phyloP scores from a whole-genome alignment of 1,284 basidiomycete genomes.

The Cryptococcus sp. region DNA sequence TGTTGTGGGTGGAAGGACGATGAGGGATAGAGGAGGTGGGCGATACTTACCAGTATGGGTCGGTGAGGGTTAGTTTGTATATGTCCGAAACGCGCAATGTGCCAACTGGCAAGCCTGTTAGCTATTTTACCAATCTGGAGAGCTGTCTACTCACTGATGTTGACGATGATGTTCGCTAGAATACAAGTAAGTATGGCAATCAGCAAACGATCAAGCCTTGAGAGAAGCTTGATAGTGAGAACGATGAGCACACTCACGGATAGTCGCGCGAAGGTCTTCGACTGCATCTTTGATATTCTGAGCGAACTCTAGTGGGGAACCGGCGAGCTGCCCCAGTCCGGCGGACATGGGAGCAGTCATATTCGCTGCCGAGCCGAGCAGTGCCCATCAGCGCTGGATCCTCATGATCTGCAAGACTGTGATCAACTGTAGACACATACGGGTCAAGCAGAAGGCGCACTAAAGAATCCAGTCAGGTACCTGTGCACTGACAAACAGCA shows the following conservation, averaged over 20 bases:
- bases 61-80: conserved; percentile 44
- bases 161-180: conserved; percentile 42
- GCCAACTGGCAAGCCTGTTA: conserved; percentile 38
- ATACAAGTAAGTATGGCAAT: not conserved
- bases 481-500: not conserved
- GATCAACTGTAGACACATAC: conserved; percentile 19
- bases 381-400: too few relatives aligned
- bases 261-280: conserved; percentile 39
- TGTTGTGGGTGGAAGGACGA: not conserved
- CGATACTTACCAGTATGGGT: conserved; percentile 45
- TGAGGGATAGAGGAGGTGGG: not conserved
- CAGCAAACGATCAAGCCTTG: too few relatives aligned
- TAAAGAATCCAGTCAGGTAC: conserved; percentile 19
- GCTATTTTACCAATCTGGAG: not conserved
- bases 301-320: conserved; percentile 47
- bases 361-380: not conserved
- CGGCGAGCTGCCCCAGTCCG: conserved; percentile 29
- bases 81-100: conserved; percentile 50
- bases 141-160: conserved; percentile 33
- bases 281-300: conserved; percentile 43
- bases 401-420: not conserved
- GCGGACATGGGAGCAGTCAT: not conserved
- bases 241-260: conserved; percentile 47
- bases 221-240: too few relatives aligned
- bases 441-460: conserved; percentile 51